phyloP scores from a whole-genome alignment of 768 basidiomycete species.

The Amanita thiersii region DNA sequence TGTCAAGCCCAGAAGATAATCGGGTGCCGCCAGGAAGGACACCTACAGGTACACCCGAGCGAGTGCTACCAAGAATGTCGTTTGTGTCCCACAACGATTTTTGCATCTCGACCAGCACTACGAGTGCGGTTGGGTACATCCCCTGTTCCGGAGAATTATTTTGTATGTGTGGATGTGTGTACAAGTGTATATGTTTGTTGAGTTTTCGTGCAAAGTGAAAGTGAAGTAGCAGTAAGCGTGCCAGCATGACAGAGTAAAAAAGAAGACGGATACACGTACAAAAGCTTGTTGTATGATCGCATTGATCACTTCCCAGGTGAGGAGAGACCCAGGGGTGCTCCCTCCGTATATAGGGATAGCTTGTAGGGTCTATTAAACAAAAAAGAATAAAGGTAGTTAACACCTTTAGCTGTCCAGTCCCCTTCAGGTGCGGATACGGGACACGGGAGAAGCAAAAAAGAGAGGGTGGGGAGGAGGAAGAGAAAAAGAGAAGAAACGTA shows the following conservation, averaged over 20 bases:
- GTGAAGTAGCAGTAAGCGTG: no score
- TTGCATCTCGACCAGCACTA: conserved; percentile 4
- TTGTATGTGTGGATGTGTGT: no score
- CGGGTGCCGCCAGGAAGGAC: no score
- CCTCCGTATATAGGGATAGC: background rate
- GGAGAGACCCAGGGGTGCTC: background rate
- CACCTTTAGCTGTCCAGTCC: no score
- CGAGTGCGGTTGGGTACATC: conserved; percentile 5
- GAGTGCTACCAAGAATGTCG: no score
- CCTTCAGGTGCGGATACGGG: no score
- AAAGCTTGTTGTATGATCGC: background rate
- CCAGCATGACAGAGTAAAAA: background rate
- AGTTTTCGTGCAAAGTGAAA: background rate
- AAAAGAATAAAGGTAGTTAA: no score
- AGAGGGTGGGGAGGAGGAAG: background rate
- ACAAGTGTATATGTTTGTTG: no score
- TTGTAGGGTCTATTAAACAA: no score
- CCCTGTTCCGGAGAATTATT: background rate
- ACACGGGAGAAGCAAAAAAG: background rate
- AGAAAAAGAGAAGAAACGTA: background rate
- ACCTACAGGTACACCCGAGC: no score
- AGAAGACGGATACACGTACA: background rate
- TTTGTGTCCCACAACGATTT: conserved; percentile 4
- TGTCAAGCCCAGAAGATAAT: no score
- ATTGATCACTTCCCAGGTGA: background rate